Evolutionary conservation across 1,284 basidiomycete genomes (phyloP).

Genomic region (Sutorius eximius): DNA sequence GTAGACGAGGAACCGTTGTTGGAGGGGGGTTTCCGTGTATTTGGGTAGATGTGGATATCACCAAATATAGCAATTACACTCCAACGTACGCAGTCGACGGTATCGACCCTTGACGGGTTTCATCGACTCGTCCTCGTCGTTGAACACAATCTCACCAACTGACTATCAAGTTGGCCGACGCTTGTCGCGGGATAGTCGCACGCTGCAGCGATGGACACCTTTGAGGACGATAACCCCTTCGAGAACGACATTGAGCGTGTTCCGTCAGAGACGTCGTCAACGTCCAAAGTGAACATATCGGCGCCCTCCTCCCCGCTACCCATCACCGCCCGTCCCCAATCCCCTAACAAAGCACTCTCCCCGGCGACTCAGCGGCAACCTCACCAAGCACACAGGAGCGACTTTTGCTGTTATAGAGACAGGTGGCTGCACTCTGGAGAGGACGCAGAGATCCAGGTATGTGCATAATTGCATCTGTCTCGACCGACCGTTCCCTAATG

Average conservation of each 20-base stretch:
- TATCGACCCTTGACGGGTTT: background rate
- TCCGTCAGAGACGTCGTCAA: slow-evolving; percentile 64
- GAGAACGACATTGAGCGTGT: slow-evolving; percentile 61
- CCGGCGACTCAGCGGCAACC: slow-evolving; percentile 52
- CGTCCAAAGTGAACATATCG: slow-evolving; percentile 60
- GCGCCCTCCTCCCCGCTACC: slow-evolving; percentile 61
- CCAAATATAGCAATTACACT: slow-evolving; percentile 31
- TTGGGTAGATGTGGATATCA: slow-evolving; percentile 43
- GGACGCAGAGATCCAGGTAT: slow-evolving; percentile 73
- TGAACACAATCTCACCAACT: background rate
- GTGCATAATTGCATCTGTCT: slow-evolving; percentile 29
- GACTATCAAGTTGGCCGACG: background rate
- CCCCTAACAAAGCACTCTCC: slow-evolving; percentile 49
- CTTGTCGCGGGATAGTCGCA: background rate
- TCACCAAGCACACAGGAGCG: slow-evolving; percentile 57
- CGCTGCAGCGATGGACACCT: slow-evolving; percentile 53
- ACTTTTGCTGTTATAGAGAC: slow-evolving; percentile 74
- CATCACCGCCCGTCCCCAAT: slow-evolving; percentile 41
- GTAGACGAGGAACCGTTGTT: slow-evolving; percentile 31
- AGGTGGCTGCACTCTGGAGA: slow-evolving; percentile 77
- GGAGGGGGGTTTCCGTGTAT: slow-evolving; percentile 52
- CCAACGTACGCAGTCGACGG: slow-evolving; percentile 12
- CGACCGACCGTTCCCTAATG: slow-evolving; percentile 13
- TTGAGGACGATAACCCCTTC: slow-evolving; percentile 81
- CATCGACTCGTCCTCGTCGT: background rate